Conservation (phyloP, 2,329 filamentous ascomycete species). For the Dryadomyces quercus-mongolicae region DNA sequence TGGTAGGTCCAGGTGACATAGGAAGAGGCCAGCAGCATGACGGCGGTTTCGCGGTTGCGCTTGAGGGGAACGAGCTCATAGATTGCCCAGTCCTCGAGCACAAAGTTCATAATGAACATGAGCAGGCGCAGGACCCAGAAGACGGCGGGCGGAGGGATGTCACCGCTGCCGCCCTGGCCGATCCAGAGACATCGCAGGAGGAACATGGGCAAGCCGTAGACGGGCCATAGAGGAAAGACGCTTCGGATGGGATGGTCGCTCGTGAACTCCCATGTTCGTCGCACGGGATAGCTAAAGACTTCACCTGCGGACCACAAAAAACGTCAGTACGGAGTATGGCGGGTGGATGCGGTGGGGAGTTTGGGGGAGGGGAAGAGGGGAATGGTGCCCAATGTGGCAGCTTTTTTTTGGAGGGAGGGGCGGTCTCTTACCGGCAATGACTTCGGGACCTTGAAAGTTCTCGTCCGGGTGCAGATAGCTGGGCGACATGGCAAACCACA, state of each 20-base stretch:
- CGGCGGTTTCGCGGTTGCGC: slow-evolving; percentile 58
- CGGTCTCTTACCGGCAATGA: slow-evolving; percentile 69
- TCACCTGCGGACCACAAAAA: slow-evolving; percentile 46
- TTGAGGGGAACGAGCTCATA: slow-evolving; percentile 76
- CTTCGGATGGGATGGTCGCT: slow-evolving; percentile 80
- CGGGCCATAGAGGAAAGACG: slow-evolving; percentile 90
- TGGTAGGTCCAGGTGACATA: slow-evolving; percentile 99
- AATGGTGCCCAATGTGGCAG: not conserved
- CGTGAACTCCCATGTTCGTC: slow-evolving; percentile 93
- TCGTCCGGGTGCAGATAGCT: slow-evolving; percentile 98
- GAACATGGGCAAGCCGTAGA: slow-evolving; percentile 89
- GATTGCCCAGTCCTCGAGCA: slow-evolving; percentile 94
- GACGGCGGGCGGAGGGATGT: slow-evolving; percentile 70
- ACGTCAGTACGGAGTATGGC: not conserved
- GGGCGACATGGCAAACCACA: slow-evolving; percentile 88
- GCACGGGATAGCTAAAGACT: slow-evolving; percentile 84
- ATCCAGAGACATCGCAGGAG: slow-evolving; percentile 87
- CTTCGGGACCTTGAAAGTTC: slow-evolving; percentile 96
- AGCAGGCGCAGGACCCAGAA: slow-evolving; percentile 81
- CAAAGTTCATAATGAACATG: slow-evolving; percentile 93
- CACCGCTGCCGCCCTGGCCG: slow-evolving; percentile 63
- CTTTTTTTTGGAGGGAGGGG: not conserved
- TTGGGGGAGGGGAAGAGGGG: not conserved
- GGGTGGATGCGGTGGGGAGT: not conserved
- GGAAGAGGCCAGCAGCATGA: slow-evolving; percentile 81